Conservation (phyloP, 305 asterid species). For the Fraxinus angustifolia region DNA sequence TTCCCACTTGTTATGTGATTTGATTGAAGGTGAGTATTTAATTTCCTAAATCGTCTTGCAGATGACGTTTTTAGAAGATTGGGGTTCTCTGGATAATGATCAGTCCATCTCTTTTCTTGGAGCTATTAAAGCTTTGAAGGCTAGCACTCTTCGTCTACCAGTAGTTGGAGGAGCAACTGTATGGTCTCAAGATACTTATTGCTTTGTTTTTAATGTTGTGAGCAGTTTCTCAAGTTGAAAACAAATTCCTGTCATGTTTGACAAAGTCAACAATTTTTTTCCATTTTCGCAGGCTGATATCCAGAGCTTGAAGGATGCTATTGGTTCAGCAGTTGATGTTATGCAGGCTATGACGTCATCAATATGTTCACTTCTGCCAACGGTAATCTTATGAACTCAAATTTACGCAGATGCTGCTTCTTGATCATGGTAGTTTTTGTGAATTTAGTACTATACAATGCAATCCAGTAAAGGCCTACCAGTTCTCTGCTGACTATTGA, state of each 20-base stretch:
- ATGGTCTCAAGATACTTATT: constrained; percentile 26
- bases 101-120: constrained; percentile 67
- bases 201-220: not conserved
- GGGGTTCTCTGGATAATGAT: constrained; percentile 73
- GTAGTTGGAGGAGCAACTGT: constrained; percentile 76
- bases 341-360: constrained; percentile 75
- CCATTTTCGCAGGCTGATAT: constrained; percentile 51
- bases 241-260: not conserved
- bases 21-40: not conserved
- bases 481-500: not conserved
- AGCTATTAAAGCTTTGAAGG: constrained; percentile 83
- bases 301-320: constrained; percentile 74
- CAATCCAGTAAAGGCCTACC: not conserved
- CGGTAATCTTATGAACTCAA: constrained; percentile 39
- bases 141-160: constrained; percentile 93
- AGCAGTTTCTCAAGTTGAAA: not conserved
- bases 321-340: constrained; percentile 69
- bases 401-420: not conserved
- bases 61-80: constrained; percentile 63
- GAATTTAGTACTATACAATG: not conserved
- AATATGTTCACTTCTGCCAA: constrained; percentile 45
- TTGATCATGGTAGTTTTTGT: not conserved
- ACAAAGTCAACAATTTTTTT: constrained; percentile 7
- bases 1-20: not conserved
- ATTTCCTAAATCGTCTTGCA: constrained; percentile 15